These are phyloP conservation scores for Arctium minus DNA, from an alignment of 129 eudicot genomes.

Conservation along the genomic window DNA sequence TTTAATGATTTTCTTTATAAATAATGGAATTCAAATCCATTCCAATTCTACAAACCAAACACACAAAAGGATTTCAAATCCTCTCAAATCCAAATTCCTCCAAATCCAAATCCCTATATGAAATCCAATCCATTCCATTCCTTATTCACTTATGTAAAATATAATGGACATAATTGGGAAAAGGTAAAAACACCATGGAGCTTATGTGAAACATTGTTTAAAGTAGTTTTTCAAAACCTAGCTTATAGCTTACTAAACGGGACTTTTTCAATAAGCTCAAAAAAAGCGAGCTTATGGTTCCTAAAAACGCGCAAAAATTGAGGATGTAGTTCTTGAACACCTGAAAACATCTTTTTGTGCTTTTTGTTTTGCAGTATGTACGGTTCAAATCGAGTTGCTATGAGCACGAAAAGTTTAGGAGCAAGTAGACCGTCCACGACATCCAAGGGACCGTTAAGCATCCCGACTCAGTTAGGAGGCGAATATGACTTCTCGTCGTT, in stretches of 20 bases:
- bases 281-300: not conserved
- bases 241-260: not conserved
- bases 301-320: not conserved
- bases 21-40: no score
- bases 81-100: no score
- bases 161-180: not conserved
- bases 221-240: not conserved
- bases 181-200: not conserved
- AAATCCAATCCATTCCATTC: not conserved
- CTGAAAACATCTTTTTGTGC: not conserved
- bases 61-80: no score
- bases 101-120: no score
- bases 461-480: constrained; percentile 56
- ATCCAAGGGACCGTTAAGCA: constrained; percentile 23
- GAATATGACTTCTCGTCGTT: constrained; percentile 68
- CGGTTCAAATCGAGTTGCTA: constrained; percentile 19
- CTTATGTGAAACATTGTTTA: not conserved
- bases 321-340: not conserved
- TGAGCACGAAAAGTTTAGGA: constrained; percentile 15
- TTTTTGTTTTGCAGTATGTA: constrained; percentile 33
- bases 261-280: not conserved
- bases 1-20: no score
- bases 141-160: not conserved
- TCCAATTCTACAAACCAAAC: no score
- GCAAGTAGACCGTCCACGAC: constrained; percentile 29